phyloP scores from a whole-genome alignment of 768 basidiomycete species.

The Rhizopogon salebrosus region DNA sequence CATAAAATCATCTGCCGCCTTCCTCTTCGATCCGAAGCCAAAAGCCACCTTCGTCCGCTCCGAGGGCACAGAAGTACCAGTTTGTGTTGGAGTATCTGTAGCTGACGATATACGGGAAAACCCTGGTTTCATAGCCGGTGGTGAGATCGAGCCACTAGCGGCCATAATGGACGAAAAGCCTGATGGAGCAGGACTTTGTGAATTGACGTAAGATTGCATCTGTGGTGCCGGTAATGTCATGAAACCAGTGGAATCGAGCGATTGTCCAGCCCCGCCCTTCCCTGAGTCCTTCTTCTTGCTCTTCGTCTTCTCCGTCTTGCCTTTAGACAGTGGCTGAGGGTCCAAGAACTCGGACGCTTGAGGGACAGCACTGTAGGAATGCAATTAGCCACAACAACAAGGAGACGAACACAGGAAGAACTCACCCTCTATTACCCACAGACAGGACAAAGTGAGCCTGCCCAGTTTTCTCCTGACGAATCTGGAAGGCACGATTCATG shows the following conservation, averaged over 20 bases:
- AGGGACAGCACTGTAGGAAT: slow-evolving; percentile 68
- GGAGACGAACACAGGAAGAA: slow-evolving; percentile 1
- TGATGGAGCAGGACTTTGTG: slow-evolving; percentile 39
- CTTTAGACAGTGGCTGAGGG: slow-evolving; percentile 73
- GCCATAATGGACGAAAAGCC: slow-evolving; percentile 25
- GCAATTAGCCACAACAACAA: slow-evolving; percentile 2
- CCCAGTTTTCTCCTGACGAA: slow-evolving; percentile 88
- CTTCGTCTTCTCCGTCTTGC: slow-evolving; percentile 78
- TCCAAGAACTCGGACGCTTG: slow-evolving; percentile 80
- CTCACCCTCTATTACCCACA: slow-evolving; percentile 88
- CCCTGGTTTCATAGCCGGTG: slow-evolving; percentile 53
- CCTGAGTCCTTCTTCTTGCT: slow-evolving; percentile 70
- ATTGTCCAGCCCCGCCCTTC: slow-evolving; percentile 42
- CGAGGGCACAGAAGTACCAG: slow-evolving; percentile 51
- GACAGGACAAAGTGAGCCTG: slow-evolving; percentile 96
- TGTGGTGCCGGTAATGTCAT: slow-evolving; percentile 67
- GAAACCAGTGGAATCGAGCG: slow-evolving; percentile 52
- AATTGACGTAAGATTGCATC: slow-evolving; percentile 32
- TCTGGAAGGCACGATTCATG: slow-evolving; percentile 92
- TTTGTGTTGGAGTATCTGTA: slow-evolving; percentile 41
- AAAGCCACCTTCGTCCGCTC: slow-evolving; percentile 76
- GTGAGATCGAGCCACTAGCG: slow-evolving; percentile 44
- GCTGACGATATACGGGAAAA: slow-evolving; percentile 73
- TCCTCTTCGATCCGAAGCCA: slow-evolving; percentile 76
- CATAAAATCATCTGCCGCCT: slow-evolving; percentile 65